phyloP scores from a whole-genome alignment of 306 rosid species.

The Quercus dentata region DNA sequence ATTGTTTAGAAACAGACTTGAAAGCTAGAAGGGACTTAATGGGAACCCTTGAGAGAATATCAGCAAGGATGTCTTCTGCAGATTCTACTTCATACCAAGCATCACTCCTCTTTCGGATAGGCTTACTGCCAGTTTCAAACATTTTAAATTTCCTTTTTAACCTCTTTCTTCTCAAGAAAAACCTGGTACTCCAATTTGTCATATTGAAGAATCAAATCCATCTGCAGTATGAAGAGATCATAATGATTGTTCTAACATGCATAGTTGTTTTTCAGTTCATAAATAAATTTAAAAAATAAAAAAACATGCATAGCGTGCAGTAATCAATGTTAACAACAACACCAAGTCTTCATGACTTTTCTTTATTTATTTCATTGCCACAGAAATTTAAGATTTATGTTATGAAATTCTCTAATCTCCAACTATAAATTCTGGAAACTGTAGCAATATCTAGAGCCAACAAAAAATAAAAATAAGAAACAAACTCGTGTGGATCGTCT shows the following conservation, averaged over 20 bases:
- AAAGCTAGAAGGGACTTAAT: not conserved
- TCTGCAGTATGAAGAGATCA: conserved; percentile 15
- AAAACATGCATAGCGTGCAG: not conserved
- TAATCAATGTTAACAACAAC: not conserved
- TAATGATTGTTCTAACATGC: not conserved
- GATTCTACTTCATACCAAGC: conserved; percentile 14
- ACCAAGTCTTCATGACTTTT: not conserved
- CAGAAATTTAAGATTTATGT: not conserved
- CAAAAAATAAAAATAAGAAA: not conserved
- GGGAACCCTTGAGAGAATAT: conserved; percentile 21
- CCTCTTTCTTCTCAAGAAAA: conserved; percentile 4
- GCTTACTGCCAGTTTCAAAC: not conserved
- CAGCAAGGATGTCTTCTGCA: conserved; percentile 4
- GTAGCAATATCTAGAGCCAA: not conserved
- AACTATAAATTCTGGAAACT: not conserved
- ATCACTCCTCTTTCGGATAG: not conserved
- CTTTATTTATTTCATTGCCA: not conserved
- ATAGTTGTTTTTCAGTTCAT: not conserved
- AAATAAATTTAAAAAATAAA: too few relatives aligned
- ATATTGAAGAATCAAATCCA: not conserved
- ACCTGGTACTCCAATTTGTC: conserved; percentile 6
- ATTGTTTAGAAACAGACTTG: conserved; percentile 13
- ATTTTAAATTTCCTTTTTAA: not conserved
- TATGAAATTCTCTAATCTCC: too few relatives aligned
- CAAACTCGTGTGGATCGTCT: not conserved